A percentile compares a stretch with the other conserved stretches of the same genome.
These are phyloP conservation scores for Metahyphopichia silvanorum DNA, from an alignment of 805 yeast species.

Conservation along the genomic window DNA sequence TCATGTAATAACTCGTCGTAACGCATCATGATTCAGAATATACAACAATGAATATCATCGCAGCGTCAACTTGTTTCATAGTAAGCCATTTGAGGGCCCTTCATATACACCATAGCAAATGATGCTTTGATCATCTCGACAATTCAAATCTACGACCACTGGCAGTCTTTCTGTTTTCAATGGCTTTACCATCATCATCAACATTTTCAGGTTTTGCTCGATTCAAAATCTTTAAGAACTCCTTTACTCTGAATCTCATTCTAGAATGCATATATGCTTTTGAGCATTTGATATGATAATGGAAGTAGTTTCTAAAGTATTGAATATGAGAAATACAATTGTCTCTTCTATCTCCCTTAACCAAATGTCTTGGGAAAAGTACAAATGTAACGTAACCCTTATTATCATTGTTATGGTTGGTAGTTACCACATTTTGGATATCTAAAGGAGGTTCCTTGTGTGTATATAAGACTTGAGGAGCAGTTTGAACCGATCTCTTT, in stretches of 20 bases:
- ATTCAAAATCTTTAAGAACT: slow-evolving; percentile 91
- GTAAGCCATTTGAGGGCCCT: no score
- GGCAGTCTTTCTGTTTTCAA: slow-evolving; percentile 62
- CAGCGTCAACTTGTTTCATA: no score
- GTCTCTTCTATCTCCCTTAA: slow-evolving; percentile 64
- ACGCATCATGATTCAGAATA: no score
- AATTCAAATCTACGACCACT: slow-evolving; percentile 72
- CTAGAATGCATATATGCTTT: slow-evolving; percentile 98
- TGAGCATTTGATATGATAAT: slow-evolving; percentile 96
- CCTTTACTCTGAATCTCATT: slow-evolving; percentile 94
- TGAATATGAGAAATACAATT: slow-evolving; percentile 89
- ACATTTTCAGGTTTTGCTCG: slow-evolving; percentile 94
- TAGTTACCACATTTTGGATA: slow-evolving; percentile 30
- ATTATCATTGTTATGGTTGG: slow-evolving; percentile 36
- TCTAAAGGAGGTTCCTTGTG: slow-evolving; percentile 93
- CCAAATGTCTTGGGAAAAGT: slow-evolving; percentile 76
- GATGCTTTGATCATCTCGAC: no score
- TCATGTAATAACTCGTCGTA: no score
- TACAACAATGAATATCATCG: no score
- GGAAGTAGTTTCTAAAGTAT: slow-evolving; percentile 94
- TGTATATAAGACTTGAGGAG: slow-evolving; percentile 94
- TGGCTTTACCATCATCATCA: slow-evolving; percentile 56
- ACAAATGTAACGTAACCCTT: slow-evolving; percentile 63
- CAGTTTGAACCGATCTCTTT: slow-evolving; percentile 91
- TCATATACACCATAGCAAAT: no score